A percentile compares a stretch with the other conserved stretches of the same genome.
These are phyloP conservation scores for Lentinula guzmanii DNA, from an alignment of 768 basidiomycete species.

Conservation along the genomic window DNA sequence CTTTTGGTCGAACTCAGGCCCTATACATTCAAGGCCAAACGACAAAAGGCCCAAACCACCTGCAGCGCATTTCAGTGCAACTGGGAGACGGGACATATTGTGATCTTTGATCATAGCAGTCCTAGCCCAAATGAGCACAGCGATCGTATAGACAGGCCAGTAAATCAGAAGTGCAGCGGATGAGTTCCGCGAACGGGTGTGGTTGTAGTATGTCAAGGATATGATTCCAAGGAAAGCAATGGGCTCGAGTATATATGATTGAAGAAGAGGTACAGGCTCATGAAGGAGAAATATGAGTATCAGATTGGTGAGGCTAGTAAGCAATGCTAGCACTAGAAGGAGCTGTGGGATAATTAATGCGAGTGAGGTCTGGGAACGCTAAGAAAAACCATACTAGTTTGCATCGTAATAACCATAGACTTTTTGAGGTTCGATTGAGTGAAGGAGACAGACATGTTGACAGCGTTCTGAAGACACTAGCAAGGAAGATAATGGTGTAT, in stretches of 20 bases:
- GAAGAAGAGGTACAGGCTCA: conserved; percentile 36
- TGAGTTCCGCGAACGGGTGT: conserved; percentile 63
- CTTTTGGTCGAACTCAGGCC: conserved; percentile 46
- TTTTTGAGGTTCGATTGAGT: conserved; percentile 35
- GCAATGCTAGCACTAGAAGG: conserved; percentile 39
- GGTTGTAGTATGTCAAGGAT: conserved; percentile 58
- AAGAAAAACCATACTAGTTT: conserved; percentile 54
- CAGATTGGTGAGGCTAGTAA: conserved; percentile 39
- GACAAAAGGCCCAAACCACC: conserved; percentile 42
- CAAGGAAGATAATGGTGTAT: conserved; percentile 38
- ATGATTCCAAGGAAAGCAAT: conserved; percentile 42
- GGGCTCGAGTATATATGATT: conserved; percentile 54
- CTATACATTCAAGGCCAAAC: conserved; percentile 63
- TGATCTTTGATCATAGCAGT: conserved; percentile 35
- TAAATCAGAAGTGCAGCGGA: conserved; percentile 73
- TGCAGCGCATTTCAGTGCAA: conserved; percentile 39
- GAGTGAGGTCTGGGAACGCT: background rate
- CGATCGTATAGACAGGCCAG: conserved; percentile 65
- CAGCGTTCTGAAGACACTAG: conserved; percentile 31
- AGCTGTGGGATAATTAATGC: conserved; percentile 25
- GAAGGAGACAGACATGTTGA: conserved; percentile 17
- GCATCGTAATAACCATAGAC: conserved; percentile 42
- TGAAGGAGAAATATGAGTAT: conserved; percentile 28
- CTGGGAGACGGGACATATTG: conserved; percentile 25
- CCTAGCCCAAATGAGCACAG: conserved; percentile 51